Evolutionary conservation across 1,139 yeast genomes (phyloP).

Genomic region (Protomyces gravidus): DNA sequence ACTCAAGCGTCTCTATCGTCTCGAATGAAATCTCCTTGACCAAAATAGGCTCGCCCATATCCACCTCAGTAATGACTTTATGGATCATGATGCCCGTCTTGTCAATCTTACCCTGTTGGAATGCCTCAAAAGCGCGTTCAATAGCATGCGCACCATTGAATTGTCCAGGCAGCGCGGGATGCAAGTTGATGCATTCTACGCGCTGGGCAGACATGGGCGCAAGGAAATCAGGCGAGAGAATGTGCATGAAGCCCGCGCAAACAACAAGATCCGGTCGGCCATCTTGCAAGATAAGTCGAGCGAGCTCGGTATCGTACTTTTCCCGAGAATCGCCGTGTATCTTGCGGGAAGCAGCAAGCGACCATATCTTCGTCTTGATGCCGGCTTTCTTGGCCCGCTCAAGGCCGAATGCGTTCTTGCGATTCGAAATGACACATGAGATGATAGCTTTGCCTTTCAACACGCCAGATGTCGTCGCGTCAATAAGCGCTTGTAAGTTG

Average conservation of each 20-base stretch:
- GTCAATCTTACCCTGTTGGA: conserved; percentile 68
- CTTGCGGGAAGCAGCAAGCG: conserved; percentile 65
- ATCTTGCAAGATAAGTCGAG: conserved; percentile 53
- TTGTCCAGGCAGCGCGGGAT: conserved; percentile 95
- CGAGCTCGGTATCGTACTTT: conserved; percentile 71
- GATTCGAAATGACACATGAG: conserved; percentile 76
- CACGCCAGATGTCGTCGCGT: conserved; percentile 52
- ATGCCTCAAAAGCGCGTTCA: conserved; percentile 92
- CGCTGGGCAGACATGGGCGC: conserved; percentile 57
- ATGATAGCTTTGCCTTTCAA: conserved; percentile 50
- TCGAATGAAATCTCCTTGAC: conserved; percentile 69
- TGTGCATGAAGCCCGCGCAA: conserved; percentile 98
- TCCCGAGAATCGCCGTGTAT: conserved; percentile 63
- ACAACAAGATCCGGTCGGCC: conserved; percentile 74
- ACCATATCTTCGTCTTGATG: conserved; percentile 68
- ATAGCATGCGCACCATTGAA: conserved; percentile 97
- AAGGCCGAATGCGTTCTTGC: conserved; percentile 76
- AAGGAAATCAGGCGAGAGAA: conserved; percentile 71
- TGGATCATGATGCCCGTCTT: conserved; percentile 98
- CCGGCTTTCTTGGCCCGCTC: conserved; percentile 64
- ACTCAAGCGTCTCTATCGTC: conserved; percentile 69
- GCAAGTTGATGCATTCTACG: conserved; percentile 80
- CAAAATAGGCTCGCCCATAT: conserved; percentile 81
- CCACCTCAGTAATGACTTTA: conserved; percentile 89
- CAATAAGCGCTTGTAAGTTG: conserved; percentile 86